Percentiles rank a stretch among this genome's conserved stretches.
Conservation (phyloP, 345 rosid species). For the Dipteronia dyeriana region DNA sequence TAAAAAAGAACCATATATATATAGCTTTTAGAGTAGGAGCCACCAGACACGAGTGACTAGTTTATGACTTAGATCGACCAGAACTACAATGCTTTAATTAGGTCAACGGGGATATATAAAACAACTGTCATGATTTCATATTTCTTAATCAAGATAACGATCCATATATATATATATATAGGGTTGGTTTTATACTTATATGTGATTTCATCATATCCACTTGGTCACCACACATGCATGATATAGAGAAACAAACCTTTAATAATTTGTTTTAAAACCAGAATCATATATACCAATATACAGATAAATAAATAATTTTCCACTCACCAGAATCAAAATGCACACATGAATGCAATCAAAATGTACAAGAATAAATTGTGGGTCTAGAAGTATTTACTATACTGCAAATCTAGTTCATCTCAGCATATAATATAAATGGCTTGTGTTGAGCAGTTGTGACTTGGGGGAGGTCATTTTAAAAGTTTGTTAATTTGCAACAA, state of each 20-base stretch:
- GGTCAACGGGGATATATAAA: background rate
- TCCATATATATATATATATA: background rate
- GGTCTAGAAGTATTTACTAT: background rate
- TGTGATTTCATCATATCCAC: background rate
- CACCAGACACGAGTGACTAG: background rate
- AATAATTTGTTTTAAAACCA: too few relatives aligned
- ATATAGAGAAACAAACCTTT: background rate
- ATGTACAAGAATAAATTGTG: background rate
- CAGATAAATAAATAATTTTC: background rate
- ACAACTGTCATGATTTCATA: background rate
- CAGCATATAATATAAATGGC: background rate
- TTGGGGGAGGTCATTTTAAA: too few relatives aligned
- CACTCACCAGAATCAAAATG: background rate
- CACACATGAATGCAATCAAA: background rate
- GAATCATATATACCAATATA: too few relatives aligned
- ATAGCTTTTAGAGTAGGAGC: background rate
- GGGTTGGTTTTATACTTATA: background rate
- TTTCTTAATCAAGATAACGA: background rate
- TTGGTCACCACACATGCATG: background rate
- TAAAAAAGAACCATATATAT: background rate
- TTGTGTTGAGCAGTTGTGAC: background rate
- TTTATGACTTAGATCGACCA: background rate
- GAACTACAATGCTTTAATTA: background rate
- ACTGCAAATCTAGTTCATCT: conserved; percentile 10
- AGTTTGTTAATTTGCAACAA: background rate